phyloP scores from a whole-genome alignment of 2,329 filamentous ascomycete genomes.

The Apiospora koreana region DNA sequence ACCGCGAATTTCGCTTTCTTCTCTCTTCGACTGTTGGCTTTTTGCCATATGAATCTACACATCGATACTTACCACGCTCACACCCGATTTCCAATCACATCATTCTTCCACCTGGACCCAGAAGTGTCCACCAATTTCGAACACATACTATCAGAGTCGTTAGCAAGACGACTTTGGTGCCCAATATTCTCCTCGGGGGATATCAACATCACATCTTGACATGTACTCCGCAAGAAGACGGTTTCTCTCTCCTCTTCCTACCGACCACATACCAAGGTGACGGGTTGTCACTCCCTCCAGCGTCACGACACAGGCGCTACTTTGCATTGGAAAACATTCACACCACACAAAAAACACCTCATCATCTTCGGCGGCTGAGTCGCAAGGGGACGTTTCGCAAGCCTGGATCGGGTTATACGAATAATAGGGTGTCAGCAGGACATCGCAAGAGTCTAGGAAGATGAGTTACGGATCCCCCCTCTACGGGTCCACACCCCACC shows the following conservation, averaged over 20 bases:
- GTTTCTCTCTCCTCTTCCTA: slow-evolving; percentile 55
- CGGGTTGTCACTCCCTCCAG: slow-evolving; percentile 47
- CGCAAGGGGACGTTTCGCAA: slow-evolving; percentile 17
- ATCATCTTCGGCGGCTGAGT: slow-evolving; percentile 14
- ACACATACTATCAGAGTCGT: slow-evolving; percentile 37
- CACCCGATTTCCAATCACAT: slow-evolving; percentile 8
- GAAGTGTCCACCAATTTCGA: slow-evolving; percentile 41
- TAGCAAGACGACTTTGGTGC: slow-evolving; percentile 38
- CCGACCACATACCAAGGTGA: slow-evolving; percentile 65
- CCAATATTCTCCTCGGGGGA: slow-evolving; percentile 36
- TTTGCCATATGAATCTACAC: slow-evolving; percentile 29
- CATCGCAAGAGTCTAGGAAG: slow-evolving; percentile 36
- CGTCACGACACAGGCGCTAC: slow-evolving; percentile 50
- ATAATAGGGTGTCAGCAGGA: slow-evolving; percentile 31
- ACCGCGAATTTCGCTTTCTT: slow-evolving; percentile 18
- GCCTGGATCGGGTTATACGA: slow-evolving; percentile 14
- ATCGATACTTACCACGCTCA: slow-evolving; percentile 11
- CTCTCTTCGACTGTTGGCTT: slow-evolving; percentile 31
- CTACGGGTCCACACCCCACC: slow-evolving; percentile 46
- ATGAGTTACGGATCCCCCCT: slow-evolving; percentile 45
- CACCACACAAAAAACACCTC: slow-evolving; percentile 18
- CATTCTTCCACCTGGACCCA: slow-evolving; percentile 31
- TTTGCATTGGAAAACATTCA: slow-evolving; percentile 20
- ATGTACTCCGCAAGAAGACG: slow-evolving; percentile 60
- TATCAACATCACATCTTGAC: slow-evolving; percentile 42